Evolutionary conservation across 768 basidiomycete genomes (phyloP).

Genomic region (Xerocomellus chrysenteron): DNA sequence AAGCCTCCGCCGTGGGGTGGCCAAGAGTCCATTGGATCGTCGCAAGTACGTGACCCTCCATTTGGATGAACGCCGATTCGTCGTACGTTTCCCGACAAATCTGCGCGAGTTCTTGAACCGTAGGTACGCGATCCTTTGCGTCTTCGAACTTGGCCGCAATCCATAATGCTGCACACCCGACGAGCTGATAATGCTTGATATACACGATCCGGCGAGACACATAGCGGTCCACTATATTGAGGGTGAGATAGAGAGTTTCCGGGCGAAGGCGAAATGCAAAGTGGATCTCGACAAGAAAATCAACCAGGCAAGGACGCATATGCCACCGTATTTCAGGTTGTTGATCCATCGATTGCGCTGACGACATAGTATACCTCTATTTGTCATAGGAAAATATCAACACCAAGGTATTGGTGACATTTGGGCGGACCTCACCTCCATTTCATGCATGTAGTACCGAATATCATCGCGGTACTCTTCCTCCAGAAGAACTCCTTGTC

Average conservation of each 20-base stretch:
- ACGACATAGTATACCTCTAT: slow-evolving; percentile 84
- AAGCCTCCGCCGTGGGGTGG: slow-evolving; percentile 97
- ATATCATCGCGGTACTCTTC: slow-evolving; percentile 97
- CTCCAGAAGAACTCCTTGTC: slow-evolving; percentile 79
- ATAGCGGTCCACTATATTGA: slow-evolving; percentile 99
- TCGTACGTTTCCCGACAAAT: slow-evolving; percentile 98
- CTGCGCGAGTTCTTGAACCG: slow-evolving; percentile 89
- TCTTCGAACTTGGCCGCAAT: slow-evolving; percentile 99
- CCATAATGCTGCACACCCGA: slow-evolving; percentile 98
- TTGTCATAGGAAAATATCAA: slow-evolving; percentile 5
- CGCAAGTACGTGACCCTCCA: slow-evolving; percentile 96
- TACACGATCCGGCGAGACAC: slow-evolving; percentile 98
- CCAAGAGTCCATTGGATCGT: slow-evolving; percentile 97
- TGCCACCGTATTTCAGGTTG: slow-evolving; percentile 99
- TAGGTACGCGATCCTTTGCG: slow-evolving; percentile 96
- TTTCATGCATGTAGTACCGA: slow-evolving; percentile 90
- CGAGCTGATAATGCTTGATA: slow-evolving; percentile 98
- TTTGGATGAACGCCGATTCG: slow-evolving; percentile 96
- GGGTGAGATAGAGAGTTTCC: slow-evolving; percentile 96
- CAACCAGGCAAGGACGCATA: slow-evolving; percentile 98
- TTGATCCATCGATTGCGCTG: slow-evolving; percentile 96
- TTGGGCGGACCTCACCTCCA: slow-evolving; percentile 76
- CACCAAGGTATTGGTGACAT: not conserved
- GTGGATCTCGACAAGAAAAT: slow-evolving; percentile 98
- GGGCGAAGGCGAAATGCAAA: slow-evolving; percentile 97